Conservation (phyloP, 1,284 basidiomycete species). For the Neotropicomus parvogracilis region DNA sequence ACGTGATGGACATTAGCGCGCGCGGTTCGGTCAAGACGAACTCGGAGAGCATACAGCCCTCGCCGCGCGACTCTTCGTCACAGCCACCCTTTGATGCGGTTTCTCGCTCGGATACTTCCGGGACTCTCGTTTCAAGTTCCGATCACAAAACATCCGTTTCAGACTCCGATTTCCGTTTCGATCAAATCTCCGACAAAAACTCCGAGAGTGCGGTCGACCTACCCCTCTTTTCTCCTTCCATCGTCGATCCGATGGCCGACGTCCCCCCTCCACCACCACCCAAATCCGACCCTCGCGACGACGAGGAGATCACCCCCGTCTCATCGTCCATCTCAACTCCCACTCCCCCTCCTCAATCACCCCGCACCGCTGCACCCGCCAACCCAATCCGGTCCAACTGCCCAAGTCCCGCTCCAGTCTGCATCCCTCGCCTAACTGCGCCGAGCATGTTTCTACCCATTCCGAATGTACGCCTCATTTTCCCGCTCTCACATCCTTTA, state of each 20-base stretch:
- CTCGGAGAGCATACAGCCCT: background rate
- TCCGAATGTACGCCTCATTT: constrained; percentile 63
- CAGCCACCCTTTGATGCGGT: constrained; percentile 8
- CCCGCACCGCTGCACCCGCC: constrained; percentile 20
- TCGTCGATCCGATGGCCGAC: constrained; percentile 13
- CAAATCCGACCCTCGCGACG: constrained; percentile 4
- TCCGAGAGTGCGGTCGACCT: background rate
- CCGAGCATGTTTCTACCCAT: constrained; percentile 80
- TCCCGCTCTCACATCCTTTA: constrained; percentile 41
- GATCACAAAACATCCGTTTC: constrained; percentile 8
- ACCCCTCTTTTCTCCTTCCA: background rate
- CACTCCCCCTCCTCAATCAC: background rate
- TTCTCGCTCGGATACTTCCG: constrained; percentile 23
- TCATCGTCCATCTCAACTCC: background rate
- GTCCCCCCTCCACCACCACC: constrained; percentile 23
- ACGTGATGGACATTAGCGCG: constrained; percentile 27
- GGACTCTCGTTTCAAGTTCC: constrained; percentile 19
- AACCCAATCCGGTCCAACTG: constrained; percentile 1
- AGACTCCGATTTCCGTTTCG: constrained; percentile 10
- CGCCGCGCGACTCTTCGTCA: constrained; percentile 3
- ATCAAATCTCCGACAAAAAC: constrained; percentile 16
- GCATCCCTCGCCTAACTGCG: constrained; percentile 53
- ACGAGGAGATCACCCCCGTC: constrained; percentile 38
- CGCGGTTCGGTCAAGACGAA: background rate
- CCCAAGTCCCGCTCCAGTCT: constrained; percentile 39